Percentiles rank a stretch among this genome's conserved stretches.
Conservation (phyloP, 257 asterid genomes). For the Nicotiana noctiflora region DNA sequence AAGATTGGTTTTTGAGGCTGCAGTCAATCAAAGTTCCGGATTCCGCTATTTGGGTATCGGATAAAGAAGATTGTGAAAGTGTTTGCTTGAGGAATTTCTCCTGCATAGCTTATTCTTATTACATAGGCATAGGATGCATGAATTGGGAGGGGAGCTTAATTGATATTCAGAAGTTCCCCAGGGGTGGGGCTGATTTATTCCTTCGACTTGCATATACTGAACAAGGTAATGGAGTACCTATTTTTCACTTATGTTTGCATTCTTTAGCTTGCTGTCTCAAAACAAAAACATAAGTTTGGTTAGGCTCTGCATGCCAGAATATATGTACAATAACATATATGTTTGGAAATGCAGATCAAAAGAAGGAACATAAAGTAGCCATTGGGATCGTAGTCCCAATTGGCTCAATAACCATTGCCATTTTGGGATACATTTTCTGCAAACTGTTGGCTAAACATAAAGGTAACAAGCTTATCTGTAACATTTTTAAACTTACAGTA, state of each 20-base stretch:
- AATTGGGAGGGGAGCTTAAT: slow-evolving; percentile 35
- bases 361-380: slow-evolving; percentile 22
- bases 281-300: background rate
- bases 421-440: slow-evolving; percentile 24
- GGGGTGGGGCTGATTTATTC: slow-evolving; percentile 36
- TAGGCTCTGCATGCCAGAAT: background rate
- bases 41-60: slow-evolving; percentile 16
- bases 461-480: slow-evolving; percentile 23
- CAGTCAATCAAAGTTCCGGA: slow-evolving; percentile 36
- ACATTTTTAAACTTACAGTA: background rate
- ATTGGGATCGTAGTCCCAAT: slow-evolving; percentile 32
- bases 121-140: slow-evolving; percentile 41
- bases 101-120: slow-evolving; percentile 45
- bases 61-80: slow-evolving; percentile 21
- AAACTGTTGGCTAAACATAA: slow-evolving; percentile 29
- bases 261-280: background rate
- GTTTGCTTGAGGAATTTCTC: slow-evolving; percentile 42
- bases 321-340: background rate
- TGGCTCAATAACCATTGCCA: slow-evolving; percentile 21
- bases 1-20: slow-evolving; percentile 32
- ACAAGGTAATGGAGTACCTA: slow-evolving; percentile 25
- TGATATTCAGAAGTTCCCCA: slow-evolving; percentile 35
- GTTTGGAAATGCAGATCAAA: slow-evolving; percentile 15
- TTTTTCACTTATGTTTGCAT: background rate
- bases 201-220: slow-evolving; percentile 42